These are phyloP conservation scores for Bothriochloa decipiens DNA, from an alignment of 176 grass and related monocot species.

Conservation along the genomic window DNA sequence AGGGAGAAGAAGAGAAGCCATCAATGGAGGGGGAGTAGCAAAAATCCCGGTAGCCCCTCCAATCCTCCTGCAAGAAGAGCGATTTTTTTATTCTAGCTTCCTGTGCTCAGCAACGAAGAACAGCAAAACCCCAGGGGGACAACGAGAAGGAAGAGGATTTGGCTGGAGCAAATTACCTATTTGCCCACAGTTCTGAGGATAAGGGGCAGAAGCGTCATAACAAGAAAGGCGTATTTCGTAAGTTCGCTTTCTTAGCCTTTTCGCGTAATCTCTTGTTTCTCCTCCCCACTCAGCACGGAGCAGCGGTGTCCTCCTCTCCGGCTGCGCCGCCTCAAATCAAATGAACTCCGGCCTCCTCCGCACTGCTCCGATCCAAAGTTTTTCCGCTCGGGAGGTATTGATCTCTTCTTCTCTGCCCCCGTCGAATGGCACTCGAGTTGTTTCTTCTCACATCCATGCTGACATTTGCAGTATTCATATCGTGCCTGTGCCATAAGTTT, in stretches of 20 bases:
- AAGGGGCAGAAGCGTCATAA: slow-evolving; percentile 30
- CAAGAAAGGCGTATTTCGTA: rapidly evolving
- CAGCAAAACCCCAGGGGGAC: slow-evolving; percentile 5
- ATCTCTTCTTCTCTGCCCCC: background rate
- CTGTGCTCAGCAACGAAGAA: background rate
- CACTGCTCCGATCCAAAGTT: background rate
- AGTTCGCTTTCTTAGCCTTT: background rate
- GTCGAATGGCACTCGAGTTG: background rate
- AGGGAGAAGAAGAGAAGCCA: slow-evolving; percentile 52
- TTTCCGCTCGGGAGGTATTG: background rate
- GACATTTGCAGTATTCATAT: background rate
- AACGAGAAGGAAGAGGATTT: background rate
- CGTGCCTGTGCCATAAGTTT: background rate
- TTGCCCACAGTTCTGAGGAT: slow-evolving; percentile 7
- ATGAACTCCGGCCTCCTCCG: background rate
- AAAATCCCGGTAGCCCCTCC: slow-evolving; percentile 23
- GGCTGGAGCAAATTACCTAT: slow-evolving; percentile 14
- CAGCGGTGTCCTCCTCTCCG: background rate
- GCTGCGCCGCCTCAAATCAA: background rate
- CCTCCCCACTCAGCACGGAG: background rate
- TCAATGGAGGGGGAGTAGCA: slow-evolving; percentile 20
- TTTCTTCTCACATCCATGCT: background rate
- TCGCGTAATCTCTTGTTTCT: background rate
- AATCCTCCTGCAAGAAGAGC: background rate
- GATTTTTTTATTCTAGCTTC: too few species aligned